Conservation (phyloP, 2,329 filamentous ascomycete species). For the Epichloe sylvatica region DNA sequence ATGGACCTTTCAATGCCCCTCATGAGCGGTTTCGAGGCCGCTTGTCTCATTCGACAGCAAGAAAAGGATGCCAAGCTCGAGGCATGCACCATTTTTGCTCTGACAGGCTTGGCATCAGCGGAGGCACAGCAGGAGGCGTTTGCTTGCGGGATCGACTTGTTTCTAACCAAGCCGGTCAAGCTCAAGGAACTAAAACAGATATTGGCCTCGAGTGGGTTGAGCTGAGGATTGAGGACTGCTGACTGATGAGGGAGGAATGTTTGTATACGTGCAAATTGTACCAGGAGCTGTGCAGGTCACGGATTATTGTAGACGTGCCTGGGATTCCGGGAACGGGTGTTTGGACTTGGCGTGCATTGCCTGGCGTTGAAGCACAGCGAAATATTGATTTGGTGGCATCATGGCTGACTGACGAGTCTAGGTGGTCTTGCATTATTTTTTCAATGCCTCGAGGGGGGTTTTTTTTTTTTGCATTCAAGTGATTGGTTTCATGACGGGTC, state of each 20-base stretch:
- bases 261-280: background rate
- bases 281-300: background rate
- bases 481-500: no score
- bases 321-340: no score
- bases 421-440: background rate
- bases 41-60: conserved; percentile 30
- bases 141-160: conserved; percentile 35
- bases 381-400: no score
- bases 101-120: conserved; percentile 34
- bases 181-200: conserved; percentile 18
- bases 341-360: background rate
- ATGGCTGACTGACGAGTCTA: no score
- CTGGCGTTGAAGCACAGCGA: no score
- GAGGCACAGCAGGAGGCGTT: conserved; percentile 36
- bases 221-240: background rate
- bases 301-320: background rate
- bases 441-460: background rate
- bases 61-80: conserved; percentile 29
- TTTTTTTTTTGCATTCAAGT: no score
- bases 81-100: conserved; percentile 32
- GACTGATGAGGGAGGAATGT: no score
- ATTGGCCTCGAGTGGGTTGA: background rate
- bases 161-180: conserved; percentile 36
- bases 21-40: conserved; percentile 34
- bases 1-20: conserved; percentile 41